phyloP scores from a whole-genome alignment of 768 basidiomycete genomes.

The Kwoniella dejecticola region DNA sequence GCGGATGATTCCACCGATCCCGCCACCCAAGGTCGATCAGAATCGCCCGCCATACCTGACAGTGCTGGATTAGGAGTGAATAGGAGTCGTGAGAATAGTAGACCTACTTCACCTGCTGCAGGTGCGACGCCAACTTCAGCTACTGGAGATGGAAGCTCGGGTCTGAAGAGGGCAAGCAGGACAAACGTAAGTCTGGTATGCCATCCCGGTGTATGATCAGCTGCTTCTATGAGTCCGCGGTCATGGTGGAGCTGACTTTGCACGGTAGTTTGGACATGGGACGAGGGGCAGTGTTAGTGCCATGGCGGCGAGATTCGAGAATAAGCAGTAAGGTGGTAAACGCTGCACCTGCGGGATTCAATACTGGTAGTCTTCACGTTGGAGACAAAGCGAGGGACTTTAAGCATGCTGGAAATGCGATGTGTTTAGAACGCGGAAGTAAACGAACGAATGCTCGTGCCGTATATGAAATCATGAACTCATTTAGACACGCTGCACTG shows the following conservation, averaged over 20 bases:
- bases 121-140: conserved; percentile 7
- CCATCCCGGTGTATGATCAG: too few relatives aligned
- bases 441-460: too few relatives aligned
- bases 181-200: conserved; percentile 2
- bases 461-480: too few relatives aligned
- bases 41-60: not conserved
- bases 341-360: too few relatives aligned
- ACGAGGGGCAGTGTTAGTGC: conserved; percentile 32
- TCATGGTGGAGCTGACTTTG: too few relatives aligned
- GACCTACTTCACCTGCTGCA: conserved; percentile 13
- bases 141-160: conserved; percentile 9
- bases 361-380: too few relatives aligned
- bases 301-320: conserved; percentile 35
- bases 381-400: too few relatives aligned
- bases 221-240: too few relatives aligned
- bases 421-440: too few relatives aligned
- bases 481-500: too few relatives aligned
- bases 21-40: not conserved
- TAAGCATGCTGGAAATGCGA: not conserved
- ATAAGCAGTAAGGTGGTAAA: conserved; percentile 12
- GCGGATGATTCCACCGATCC: not conserved
- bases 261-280: conserved; percentile 29
- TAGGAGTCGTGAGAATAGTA: conserved; percentile 17
- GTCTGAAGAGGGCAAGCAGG: conserved; percentile 22
- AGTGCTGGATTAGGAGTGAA: conserved; percentile 3